Evolutionary conservation across 1,284 basidiomycete genomes (phyloP).

Genomic region (Malassezia vespertilionis): DNA sequence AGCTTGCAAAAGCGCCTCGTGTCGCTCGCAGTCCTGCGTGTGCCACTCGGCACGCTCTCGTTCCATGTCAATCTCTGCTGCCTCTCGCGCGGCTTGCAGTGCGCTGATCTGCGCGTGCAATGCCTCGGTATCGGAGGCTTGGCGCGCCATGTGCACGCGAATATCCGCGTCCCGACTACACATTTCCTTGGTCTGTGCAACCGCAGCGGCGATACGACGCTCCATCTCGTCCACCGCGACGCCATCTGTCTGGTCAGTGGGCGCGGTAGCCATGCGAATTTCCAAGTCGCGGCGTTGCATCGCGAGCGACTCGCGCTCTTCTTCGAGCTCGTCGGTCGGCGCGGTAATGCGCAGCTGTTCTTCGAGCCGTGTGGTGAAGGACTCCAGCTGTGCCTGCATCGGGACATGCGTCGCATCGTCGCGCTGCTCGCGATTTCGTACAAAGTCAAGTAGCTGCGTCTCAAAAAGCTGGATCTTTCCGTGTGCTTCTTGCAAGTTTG

Average conservation of each 20-base stretch:
- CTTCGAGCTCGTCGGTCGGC: background rate
- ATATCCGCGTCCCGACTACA: slow-evolving; percentile 13
- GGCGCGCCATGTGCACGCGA: slow-evolving; percentile 2
- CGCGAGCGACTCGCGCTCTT: slow-evolving; percentile 1
- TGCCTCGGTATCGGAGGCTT: background rate
- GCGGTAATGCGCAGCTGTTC: background rate
- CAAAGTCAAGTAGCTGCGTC: slow-evolving; percentile 2
- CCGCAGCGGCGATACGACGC: slow-evolving; percentile 1
- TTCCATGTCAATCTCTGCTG: background rate
- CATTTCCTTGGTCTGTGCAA: background rate
- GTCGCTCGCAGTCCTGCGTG: background rate
- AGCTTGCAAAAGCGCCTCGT: background rate
- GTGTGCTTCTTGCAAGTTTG: slow-evolving; percentile 3
- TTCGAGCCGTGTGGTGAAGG: slow-evolving; percentile 6
- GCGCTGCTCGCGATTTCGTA: background rate
- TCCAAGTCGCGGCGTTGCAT: slow-evolving; percentile 16
- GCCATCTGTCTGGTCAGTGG: background rate
- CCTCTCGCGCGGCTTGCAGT: background rate
- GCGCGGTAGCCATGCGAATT: slow-evolving; percentile 4
- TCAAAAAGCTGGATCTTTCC: slow-evolving; percentile 4
- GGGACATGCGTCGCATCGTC: background rate
- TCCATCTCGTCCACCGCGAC: background rate
- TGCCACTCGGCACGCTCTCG: background rate
- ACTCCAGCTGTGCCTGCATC: background rate
- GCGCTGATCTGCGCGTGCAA: slow-evolving; percentile 1